These are phyloP conservation scores for Chlorella sorokiniana DNA, from an alignment of 139 green algal species.

Conservation along the genomic window DNA sequence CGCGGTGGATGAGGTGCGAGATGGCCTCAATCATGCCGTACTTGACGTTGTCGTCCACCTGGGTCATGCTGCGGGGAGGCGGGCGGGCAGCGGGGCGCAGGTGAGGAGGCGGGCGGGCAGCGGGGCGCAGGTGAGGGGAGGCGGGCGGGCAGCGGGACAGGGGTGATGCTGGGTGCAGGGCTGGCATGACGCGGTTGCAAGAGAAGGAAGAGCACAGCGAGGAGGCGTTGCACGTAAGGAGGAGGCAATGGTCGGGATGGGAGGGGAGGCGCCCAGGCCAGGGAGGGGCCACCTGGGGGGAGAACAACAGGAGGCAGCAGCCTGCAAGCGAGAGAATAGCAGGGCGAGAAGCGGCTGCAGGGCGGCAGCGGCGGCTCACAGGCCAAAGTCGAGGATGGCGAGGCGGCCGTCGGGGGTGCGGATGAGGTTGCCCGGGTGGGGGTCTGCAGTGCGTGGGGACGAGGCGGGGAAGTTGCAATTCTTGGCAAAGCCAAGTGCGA, in stretches of 20 bases:
- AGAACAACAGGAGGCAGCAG: neutral
- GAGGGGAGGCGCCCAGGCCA: too few species aligned
- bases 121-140: too few species aligned
- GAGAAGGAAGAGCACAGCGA: too few species aligned
- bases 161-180: too few species aligned
- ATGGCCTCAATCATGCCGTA: slow-evolving; percentile 99
- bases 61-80: slow-evolving; percentile 23
- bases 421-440: slow-evolving; percentile 93
- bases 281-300: too few species aligned
- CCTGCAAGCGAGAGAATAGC: too few species aligned
- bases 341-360: neutral
- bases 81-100: neutral
- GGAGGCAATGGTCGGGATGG: too few species aligned
- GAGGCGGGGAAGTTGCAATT: too few species aligned
- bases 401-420: slow-evolving; percentile 94
- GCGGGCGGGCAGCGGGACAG: too few species aligned
- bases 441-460: slow-evolving; percentile 54
- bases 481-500: slow-evolving; percentile 3
- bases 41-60: slow-evolving; percentile 90
- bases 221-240: too few species aligned
- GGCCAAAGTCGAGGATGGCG: slow-evolving; percentile 97
- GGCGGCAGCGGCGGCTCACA: slow-evolving; percentile 62
- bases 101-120: too few species aligned
- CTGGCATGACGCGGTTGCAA: too few species aligned
- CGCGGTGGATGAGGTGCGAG: slow-evolving; percentile 96